A percentile compares a stretch with the other conserved stretches of the same genome.
Conservation (phyloP, 2,329 filamentous ascomycete genomes). For the Pseudocercospora macadamiae region DNA sequence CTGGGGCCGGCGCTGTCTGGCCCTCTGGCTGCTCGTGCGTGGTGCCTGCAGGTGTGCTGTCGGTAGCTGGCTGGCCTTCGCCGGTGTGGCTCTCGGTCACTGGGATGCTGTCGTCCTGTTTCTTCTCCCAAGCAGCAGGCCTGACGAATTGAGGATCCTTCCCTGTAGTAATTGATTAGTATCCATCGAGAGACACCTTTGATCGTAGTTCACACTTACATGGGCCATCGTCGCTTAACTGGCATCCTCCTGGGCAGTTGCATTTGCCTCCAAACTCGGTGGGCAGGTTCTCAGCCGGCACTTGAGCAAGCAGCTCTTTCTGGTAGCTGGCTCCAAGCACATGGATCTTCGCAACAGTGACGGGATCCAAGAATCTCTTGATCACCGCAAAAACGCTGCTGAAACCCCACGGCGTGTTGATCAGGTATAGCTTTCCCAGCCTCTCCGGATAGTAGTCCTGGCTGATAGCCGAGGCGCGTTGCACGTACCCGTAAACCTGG, state of each 20-base stretch:
- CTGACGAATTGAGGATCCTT: constrained; percentile 68
- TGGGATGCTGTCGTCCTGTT: constrained; percentile 38
- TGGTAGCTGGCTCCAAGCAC: constrained; percentile 82
- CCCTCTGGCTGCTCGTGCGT: constrained; percentile 29
- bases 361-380: constrained; percentile 93
- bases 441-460: constrained; percentile 99
- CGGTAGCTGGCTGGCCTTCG: constrained; percentile 32
- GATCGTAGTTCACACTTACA: constrained; percentile 53
- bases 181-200: neutral
- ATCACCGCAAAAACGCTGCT: constrained; percentile 80
- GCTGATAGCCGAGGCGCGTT: constrained; percentile 81
- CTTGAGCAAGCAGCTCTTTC: constrained; percentile 79
- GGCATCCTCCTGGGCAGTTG: constrained; percentile 79
- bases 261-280: constrained; percentile 83
- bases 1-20: constrained; percentile 27
- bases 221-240: constrained; percentile 84
- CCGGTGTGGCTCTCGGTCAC: constrained; percentile 36
- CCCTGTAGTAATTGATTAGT: constrained; percentile 43
- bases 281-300: constrained; percentile 88
- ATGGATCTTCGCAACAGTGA: constrained; percentile 95
- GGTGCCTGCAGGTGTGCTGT: constrained; percentile 23
- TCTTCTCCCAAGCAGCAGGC: constrained; percentile 56
- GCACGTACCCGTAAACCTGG: constrained; percentile 86
- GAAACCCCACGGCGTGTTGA: constrained; percentile 98
- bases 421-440: constrained; percentile 91